Conservation (phyloP, 345 rosid genomes). For the Populus tremula region DNA sequence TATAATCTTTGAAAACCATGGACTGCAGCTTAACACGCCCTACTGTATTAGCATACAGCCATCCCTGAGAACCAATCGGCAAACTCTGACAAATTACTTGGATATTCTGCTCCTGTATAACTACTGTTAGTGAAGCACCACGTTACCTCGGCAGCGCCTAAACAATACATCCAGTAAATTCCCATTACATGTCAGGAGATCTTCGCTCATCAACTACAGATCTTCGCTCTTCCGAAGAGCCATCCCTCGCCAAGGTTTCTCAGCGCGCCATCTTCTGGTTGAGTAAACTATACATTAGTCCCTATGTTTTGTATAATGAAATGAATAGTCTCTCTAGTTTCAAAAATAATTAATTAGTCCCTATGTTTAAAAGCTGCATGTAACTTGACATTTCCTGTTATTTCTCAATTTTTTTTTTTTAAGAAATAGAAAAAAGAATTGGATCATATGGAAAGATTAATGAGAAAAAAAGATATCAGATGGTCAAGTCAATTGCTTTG, state of each 20-base stretch:
- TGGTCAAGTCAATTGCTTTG: not conserved
- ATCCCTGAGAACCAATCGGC: not conserved
- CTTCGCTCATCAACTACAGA: too few species aligned
- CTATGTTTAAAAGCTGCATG: too few species aligned
- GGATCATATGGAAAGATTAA: too few species aligned
- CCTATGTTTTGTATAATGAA: too few species aligned
- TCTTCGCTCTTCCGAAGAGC: not conserved
- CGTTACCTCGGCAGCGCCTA: not conserved
- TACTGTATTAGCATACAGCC: not conserved
- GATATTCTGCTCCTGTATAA: not conserved
- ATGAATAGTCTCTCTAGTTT: too few species aligned
- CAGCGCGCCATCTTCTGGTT: not conserved
- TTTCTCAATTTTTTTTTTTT: too few species aligned
- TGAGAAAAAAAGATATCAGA: not conserved
- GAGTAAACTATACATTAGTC: not conserved
- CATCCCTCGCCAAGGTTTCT: not conserved
- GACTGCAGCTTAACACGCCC: not conserved
- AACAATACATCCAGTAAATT: not conserved
- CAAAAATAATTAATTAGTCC: too few species aligned
- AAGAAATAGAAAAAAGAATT: too few species aligned
- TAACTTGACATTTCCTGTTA: too few species aligned
- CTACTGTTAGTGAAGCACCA: not conserved
- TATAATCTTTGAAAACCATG: not conserved
- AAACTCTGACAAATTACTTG: not conserved
- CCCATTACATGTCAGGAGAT: not conserved